phyloP scores from a whole-genome alignment of 495 filamentous ascomycete species.

The Penicillium flavigenum region DNA sequence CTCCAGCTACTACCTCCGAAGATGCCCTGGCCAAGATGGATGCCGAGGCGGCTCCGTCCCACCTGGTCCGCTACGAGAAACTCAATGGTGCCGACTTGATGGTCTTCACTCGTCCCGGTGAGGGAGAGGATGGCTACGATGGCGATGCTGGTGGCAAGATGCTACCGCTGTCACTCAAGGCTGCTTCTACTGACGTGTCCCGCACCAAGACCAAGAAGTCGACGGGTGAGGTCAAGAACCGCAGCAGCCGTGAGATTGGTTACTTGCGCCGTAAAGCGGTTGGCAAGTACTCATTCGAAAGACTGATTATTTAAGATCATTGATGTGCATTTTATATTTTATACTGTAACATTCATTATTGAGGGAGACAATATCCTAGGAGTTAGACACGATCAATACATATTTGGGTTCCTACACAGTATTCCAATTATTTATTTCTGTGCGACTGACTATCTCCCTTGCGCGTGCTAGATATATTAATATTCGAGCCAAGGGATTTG shows the following conservation, averaged over 20 bases:
- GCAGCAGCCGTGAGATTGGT: conserved; percentile 68
- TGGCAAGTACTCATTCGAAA: conserved; percentile 74
- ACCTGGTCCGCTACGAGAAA: conserved; percentile 39
- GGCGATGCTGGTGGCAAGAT: conserved; percentile 42
- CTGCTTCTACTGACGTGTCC: conserved; percentile 59
- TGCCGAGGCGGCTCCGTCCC: conserved; percentile 17
- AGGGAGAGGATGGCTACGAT: conserved; percentile 36
- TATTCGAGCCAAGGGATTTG: neutral
- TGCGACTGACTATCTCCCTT: neutral
- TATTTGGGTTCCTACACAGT: neutral
- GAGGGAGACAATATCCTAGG: conserved; percentile 26
- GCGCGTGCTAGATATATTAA: neutral
- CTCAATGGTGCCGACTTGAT: conserved; percentile 47
- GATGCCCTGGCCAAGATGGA: conserved; percentile 16
- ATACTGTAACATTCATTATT: conserved; percentile 24
- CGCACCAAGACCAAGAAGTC: conserved; percentile 42
- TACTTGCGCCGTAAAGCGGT: conserved; percentile 69
- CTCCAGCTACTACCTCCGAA: conserved; percentile 12
- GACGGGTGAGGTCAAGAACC: conserved; percentile 57
- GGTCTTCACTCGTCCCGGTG: conserved; percentile 34
- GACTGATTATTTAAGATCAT: conserved; percentile 56
- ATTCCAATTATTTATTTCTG: neutral
- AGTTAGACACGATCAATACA: conserved; percentile 23
- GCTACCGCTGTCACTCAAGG: conserved; percentile 70
- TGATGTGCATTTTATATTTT: conserved; percentile 20